A percentile compares a stretch with the other conserved stretches of the same genome.
phyloP scores from a whole-genome alignment of 345 rosid species.

The Arabidopsis arenosa region DNA sequence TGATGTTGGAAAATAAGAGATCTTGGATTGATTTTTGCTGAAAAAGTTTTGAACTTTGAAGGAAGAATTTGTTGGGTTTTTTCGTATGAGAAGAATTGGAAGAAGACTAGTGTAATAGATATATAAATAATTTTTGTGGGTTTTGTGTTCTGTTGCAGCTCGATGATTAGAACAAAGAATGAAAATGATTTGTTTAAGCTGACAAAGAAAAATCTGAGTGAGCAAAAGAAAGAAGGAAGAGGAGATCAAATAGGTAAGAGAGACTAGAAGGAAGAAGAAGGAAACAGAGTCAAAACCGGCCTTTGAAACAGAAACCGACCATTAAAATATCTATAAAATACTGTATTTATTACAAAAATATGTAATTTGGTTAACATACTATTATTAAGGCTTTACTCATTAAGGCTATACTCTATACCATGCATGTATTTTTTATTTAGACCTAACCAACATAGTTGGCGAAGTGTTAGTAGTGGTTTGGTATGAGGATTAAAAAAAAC shows the following conservation, averaged over 20 bases:
- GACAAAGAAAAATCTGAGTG: constrained; percentile 29
- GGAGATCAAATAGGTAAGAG: constrained; percentile 36
- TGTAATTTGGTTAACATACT: constrained; percentile 4
- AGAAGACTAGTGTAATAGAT: background rate
- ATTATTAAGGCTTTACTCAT: background rate
- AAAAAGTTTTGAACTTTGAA: constrained; percentile 5
- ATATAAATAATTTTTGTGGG: background rate
- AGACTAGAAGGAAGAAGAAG: constrained; percentile 9
- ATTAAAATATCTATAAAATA: background rate
- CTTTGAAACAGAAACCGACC: constrained; percentile 39
- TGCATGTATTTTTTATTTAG: background rate
- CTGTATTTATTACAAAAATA: background rate
- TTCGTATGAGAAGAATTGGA: background rate
- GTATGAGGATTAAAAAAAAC: background rate
- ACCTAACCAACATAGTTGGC: constrained; percentile 2
- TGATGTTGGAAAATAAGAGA: background rate
- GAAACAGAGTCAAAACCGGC: constrained; percentile 35
- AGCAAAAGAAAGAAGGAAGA: constrained; percentile 17
- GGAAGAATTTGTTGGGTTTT: constrained; percentile 6
- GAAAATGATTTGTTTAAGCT: background rate
- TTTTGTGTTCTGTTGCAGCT: background rate
- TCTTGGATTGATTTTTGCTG: background rate
- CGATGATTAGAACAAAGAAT: constrained; percentile 17
- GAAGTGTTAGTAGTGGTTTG: background rate
- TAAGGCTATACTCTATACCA: background rate